Base-by-base conservation (phyloP, 2,329 filamentous ascomycete species). In the Monosporascus cannonballus region DNA sequence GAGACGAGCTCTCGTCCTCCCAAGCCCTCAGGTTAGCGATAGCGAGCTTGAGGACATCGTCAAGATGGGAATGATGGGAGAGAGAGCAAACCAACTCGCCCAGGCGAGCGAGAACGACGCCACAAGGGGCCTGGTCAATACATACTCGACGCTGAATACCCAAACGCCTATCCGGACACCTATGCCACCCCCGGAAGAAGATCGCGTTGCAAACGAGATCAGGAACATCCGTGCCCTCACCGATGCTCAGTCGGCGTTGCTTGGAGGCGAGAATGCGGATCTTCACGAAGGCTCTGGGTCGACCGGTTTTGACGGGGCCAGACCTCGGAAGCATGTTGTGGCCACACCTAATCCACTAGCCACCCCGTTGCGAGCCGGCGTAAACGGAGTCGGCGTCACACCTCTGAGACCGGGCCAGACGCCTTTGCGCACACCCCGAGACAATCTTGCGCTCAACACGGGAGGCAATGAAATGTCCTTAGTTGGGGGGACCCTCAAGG, bases 301-400 rank as follows among this genome's bases (percentile, higher is more conserved):
- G 11, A 96, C 92, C 6, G 92, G 92, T 0, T 95, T 96, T 62
- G 89, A 94, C 61, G 87, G 91, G 39, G 87, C 88, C 42, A 83
- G 90, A 1, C 91, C 93, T 38, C 83, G 89, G 53, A 87, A 85
- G 64, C 88, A 96, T 56, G 79, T 85, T 36, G 82, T 93, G 52
- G 81, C 91, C n/a, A 99, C 94, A 0, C 94, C 94, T 0, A 99
- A 99, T 66, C 94, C 94, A 0, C 80, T 99, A 76, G 92, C 94
- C 1, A 99, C 94, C 0, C 94, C 94, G 1, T 79, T 96, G 59
- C 81, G 89, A 51, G 76, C 84, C 55, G 80, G 74, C 41, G 70
- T 75, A 2, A 81, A 80, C 56, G 87, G 83, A 24, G 75, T 83
- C 27, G 86, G 83, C 25, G 84, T 86, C 14, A 95, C 89, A 15